A percentile compares a stretch with the other conserved stretches of the same genome.
Evolutionary conservation across 768 basidiomycete species (phyloP).

Genomic region (Tephrocybe sp.): DNA sequence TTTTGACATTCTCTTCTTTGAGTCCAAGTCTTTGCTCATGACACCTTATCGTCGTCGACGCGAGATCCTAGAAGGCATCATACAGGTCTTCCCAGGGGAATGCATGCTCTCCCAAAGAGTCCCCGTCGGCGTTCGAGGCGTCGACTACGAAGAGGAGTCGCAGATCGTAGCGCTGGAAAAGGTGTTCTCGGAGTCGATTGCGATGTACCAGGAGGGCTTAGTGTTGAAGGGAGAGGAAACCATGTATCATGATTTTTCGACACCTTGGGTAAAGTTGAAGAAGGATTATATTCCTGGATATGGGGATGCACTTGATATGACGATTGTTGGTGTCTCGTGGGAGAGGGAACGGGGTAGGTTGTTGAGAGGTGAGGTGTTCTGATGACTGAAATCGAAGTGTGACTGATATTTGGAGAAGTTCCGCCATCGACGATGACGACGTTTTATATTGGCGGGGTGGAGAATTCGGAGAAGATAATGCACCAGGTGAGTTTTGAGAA

Average conservation of each 20-base stretch:
- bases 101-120: slow-evolving; percentile 62
- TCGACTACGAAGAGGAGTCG: not conserved
- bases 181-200: slow-evolving; percentile 50
- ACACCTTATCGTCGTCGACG: slow-evolving; percentile 62
- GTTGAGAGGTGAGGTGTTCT: slow-evolving; percentile 56
- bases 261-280: slow-evolving; percentile 88
- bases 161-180: slow-evolving; percentile 10
- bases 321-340: slow-evolving; percentile 77
- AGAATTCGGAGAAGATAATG: slow-evolving; percentile 44
- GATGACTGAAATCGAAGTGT: not conserved
- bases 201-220: slow-evolving; percentile 63
- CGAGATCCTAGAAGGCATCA: slow-evolving; percentile 54
- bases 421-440: slow-evolving; percentile 72
- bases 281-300: slow-evolving; percentile 86
- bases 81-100: slow-evolving; percentile 56
- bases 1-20: slow-evolving; percentile 80
- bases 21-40: slow-evolving; percentile 57
- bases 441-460: slow-evolving; percentile 74
- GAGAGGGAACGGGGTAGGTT: slow-evolving; percentile 77
- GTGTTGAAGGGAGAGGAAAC: slow-evolving; percentile 78
- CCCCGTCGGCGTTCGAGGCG: slow-evolving; percentile 39
- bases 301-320: slow-evolving; percentile 81
- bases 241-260: slow-evolving; percentile 58
- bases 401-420: slow-evolving; percentile 40
- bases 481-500: slow-evolving; percentile 32